phyloP scores from a whole-genome alignment of 805 yeast species.

The Nakazawaea wickerhamii region DNA sequence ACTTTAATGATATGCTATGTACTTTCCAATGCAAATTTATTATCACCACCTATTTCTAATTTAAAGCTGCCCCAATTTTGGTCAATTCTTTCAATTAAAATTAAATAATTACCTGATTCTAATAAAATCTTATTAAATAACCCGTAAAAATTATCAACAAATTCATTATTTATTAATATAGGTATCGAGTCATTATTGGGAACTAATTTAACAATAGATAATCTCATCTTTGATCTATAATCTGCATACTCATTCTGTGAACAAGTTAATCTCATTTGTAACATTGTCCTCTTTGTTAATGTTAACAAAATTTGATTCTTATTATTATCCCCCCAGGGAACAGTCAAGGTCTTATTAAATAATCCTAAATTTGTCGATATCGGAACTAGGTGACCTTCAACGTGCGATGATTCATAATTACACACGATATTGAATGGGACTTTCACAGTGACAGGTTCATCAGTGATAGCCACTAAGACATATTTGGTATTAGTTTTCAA shows the following conservation, averaged over 20 bases:
- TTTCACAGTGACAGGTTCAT: slow-evolving; percentile 24
- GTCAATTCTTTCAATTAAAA: slow-evolving; percentile 1
- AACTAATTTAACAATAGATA: not conserved
- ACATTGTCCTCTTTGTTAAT: not conserved
- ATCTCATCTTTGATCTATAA: not conserved
- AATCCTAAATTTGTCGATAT: not conserved
- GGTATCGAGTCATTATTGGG: not conserved
- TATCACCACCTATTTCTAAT: slow-evolving; percentile 4
- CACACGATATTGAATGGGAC: not conserved
- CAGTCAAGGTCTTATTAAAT: not conserved
- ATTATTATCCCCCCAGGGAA: not conserved
- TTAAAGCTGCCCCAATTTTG: not conserved
- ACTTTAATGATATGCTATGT: not conserved
- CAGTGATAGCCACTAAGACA: slow-evolving; percentile 42
- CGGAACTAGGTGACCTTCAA: not conserved
- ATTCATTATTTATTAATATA: not conserved
- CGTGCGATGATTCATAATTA: not conserved
- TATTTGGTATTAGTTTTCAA: slow-evolving; percentile 33
- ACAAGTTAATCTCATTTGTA: not conserved
- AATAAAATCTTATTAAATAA: not conserved
- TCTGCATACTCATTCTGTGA: not conserved
- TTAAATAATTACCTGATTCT: not conserved
- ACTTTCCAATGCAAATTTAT: not conserved
- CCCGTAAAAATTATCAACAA: not conserved
- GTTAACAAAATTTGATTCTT: not conserved